Base-by-base conservation (phyloP, 2,329 filamentous ascomycete species). In the Clonostachys rhizophaga region DNA sequence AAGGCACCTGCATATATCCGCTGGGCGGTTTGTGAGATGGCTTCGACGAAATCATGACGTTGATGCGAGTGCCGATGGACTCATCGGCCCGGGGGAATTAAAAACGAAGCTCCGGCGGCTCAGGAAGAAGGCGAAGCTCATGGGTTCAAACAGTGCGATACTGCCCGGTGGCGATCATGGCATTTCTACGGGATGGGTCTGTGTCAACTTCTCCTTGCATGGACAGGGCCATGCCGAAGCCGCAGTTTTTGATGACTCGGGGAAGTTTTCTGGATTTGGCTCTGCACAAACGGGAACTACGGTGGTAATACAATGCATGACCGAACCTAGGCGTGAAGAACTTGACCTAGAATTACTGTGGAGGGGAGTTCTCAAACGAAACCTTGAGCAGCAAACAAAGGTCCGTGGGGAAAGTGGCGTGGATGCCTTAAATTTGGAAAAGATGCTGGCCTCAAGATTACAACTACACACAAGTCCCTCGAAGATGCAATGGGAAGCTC, bases 151-250 rank as follows among this genome's bases (percentile, higher is more conserved):
- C 3, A 80, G 82, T 1, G 82, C 83, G n/a, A 75, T 79, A 42
- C 73, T 81, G 6, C 80, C 81, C 11, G 78, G 78, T 43, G 71
- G 78, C 2, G 91, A 96, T 56, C 89, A 96, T 59, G 92, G 91
- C 3, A 88, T 96, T 45, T 85, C 87, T 12, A 96, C 92, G 1
- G 91, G 91, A 10, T 99, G 94, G 94, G 87, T 99, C 17, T 99
- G 94, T 66, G 88, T 97, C 50, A 95, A 96, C 61, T 79, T 94
- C 10, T 80, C 79, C 14, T 76, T 90, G 1, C 80, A 86, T 40
- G 77, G 79, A 14, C 24, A 43, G 16, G 41, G 20, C 18, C 71
- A 75, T n/a, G 58, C 62, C 14, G 74, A 80, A 51, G 60, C 67
- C 13, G 62, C 67, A 11, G 65, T 71, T 24, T 60, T 75, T 36